Percentiles rank a stretch among this genome's conserved stretches.
Evolutionary conservation across 1,139 yeast species (phyloP).

Genomic region (Yamadazyma trypodendri): DNA sequence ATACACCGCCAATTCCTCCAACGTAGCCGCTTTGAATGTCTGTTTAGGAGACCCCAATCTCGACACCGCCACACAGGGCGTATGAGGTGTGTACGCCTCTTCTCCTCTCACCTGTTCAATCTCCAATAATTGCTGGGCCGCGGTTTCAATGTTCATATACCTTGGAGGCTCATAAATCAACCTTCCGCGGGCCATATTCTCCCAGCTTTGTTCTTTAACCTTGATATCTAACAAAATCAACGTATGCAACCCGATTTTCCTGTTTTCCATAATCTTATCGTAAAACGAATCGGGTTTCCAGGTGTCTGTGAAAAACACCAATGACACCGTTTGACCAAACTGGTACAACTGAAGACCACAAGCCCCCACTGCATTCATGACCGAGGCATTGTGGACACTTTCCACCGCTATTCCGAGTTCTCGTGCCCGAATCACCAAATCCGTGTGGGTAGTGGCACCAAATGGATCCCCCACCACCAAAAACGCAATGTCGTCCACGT

Average conservation of each 20-base stretch:
- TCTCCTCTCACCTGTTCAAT: slow-evolving; percentile 76
- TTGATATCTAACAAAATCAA: slow-evolving; percentile 85
- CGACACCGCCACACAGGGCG: slow-evolving; percentile 93
- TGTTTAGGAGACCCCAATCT: slow-evolving; percentile 88
- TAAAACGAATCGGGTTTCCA: slow-evolving; percentile 98
- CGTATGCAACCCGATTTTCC: slow-evolving; percentile 89
- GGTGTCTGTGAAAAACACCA: slow-evolving; percentile 89
- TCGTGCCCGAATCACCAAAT: slow-evolving; percentile 85
- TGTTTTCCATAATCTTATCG: slow-evolving; percentile 82
- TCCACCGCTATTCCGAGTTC: slow-evolving; percentile 77
- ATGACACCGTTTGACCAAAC: slow-evolving; percentile 94
- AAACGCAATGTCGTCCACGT: slow-evolving; percentile 82
- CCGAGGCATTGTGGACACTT: slow-evolving; percentile 91
- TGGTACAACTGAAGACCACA: slow-evolving; percentile 94
- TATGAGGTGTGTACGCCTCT: slow-evolving; percentile 74
- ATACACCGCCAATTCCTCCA: slow-evolving; percentile 68
- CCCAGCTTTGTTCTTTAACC: slow-evolving; percentile 94
- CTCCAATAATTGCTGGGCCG: slow-evolving; percentile 84
- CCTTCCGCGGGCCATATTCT: slow-evolving; percentile 92
- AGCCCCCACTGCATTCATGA: slow-evolving; percentile 98
- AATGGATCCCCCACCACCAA: slow-evolving; percentile 96
- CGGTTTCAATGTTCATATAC: slow-evolving; percentile 89
- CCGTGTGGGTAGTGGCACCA: slow-evolving; percentile 98
- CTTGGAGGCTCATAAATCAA: slow-evolving; percentile 94
- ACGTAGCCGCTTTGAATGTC: slow-evolving; percentile 79